A percentile compares a stretch with the other conserved stretches of the same genome.
Evolutionary conservation across 176 grass and related monocot genomes (phyloP).

Genomic region (Phragmites australis): DNA sequence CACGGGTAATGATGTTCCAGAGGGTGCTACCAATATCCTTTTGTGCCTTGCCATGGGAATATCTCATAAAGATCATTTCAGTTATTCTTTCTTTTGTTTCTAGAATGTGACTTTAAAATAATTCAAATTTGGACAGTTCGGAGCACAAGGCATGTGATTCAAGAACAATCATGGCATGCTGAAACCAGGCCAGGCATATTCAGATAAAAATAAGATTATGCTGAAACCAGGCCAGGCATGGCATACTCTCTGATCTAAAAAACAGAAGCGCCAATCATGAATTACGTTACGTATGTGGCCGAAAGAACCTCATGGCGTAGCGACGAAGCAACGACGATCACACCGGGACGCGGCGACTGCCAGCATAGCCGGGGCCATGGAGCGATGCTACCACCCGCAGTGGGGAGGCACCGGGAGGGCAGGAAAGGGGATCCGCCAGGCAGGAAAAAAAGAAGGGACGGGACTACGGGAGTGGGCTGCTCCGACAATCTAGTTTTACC

Average conservation of each 20-base stretch:
- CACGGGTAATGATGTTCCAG: too few relatives aligned
- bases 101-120: too few relatives aligned
- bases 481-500: too few relatives aligned
- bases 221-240: not conserved
- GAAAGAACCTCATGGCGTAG: slow-evolving; percentile 7
- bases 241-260: slow-evolving; percentile 6
- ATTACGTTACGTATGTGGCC: not conserved
- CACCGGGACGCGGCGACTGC: not conserved
- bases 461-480: too few relatives aligned
- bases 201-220: not conserved
- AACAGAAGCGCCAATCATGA: not conserved
- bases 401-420: slow-evolving; percentile 10
- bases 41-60: too few relatives aligned
- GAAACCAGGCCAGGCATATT: too few relatives aligned
- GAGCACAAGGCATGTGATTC: not conserved
- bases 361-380: slow-evolving; percentile 13
- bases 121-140: too few relatives aligned
- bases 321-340: slow-evolving; percentile 6
- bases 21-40: too few relatives aligned
- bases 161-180: too few relatives aligned
- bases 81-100: too few relatives aligned
- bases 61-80: too few relatives aligned
- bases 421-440: not conserved
- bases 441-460: too few relatives aligned
- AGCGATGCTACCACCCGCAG: not conserved